A percentile compares a stretch with the other conserved stretches of the same genome.
These are phyloP conservation scores for Cytauxzoon felis DNA, from an alignment of 169 alveolate genomes.

Conservation along the genomic window DNA sequence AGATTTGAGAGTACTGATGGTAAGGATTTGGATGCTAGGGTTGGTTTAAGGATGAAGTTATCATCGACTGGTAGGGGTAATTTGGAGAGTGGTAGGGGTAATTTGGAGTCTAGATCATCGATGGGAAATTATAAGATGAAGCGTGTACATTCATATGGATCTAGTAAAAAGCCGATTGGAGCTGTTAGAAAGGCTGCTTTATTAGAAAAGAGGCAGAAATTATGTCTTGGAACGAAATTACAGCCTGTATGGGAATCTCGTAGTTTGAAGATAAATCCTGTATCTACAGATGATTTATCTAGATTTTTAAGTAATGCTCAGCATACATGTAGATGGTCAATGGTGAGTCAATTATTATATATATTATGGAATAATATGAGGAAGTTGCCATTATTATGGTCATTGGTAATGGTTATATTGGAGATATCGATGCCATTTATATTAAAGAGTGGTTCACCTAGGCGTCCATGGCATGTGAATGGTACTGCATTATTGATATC, in stretches of 20 bases:
- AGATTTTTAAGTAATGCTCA: slow-evolving; percentile 65
- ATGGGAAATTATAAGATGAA: no score
- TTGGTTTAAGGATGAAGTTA: no score
- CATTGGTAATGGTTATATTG: slow-evolving; percentile 49
- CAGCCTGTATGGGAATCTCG: slow-evolving; percentile 76
- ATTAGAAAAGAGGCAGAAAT: slow-evolving; percentile 65
- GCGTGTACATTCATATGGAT: no score
- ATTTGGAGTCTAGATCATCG: no score
- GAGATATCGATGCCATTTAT: slow-evolving; percentile 38
- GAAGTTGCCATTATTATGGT: slow-evolving; percentile 62
- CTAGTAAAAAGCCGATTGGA: no score
- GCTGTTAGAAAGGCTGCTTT: no score
- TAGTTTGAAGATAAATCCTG: slow-evolving; percentile 71
- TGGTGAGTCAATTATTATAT: slow-evolving; percentile 26
- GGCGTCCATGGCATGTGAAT: slow-evolving; percentile 44
- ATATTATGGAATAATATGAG: slow-evolving; percentile 32
- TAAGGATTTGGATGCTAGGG: no score
- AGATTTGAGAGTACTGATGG: no score
- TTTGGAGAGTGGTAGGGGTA: no score
- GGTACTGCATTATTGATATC: slow-evolving; percentile 56
- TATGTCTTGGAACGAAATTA: slow-evolving; percentile 69
- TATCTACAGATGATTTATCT: slow-evolving; percentile 60
- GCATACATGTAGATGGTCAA: slow-evolving; percentile 43
- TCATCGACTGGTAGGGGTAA: no score
- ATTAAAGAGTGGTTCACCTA: slow-evolving; percentile 53